Percentiles rank a stretch among this genome's conserved stretches.
phyloP scores from a whole-genome alignment of 2,329 filamentous ascomycete genomes.

The Geosmithia morbida region DNA sequence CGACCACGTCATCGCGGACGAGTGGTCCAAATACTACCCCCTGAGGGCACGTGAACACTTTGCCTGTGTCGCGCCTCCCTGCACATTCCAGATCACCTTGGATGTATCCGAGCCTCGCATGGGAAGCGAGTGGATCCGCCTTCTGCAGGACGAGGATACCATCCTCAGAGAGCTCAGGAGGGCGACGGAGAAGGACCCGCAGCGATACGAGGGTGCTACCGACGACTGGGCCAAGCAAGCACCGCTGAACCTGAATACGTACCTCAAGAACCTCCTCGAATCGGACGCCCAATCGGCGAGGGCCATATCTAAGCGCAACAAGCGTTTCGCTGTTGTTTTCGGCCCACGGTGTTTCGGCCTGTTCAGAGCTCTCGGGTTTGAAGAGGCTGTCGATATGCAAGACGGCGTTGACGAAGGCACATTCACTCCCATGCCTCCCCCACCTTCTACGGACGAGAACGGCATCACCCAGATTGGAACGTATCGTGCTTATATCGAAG shows the following conservation, averaged over 20 bases:
- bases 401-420: slow-evolving; percentile 23
- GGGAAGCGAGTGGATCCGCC: slow-evolving; percentile 21
- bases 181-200: slow-evolving; percentile 28
- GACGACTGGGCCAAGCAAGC: slow-evolving; percentile 24
- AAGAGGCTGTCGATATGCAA: slow-evolving; percentile 18
- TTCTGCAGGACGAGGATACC: slow-evolving; percentile 29
- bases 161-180: slow-evolving; percentile 23
- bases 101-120: slow-evolving; percentile 36
- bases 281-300: slow-evolving; percentile 18
- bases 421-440: slow-evolving; percentile 18
- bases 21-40: slow-evolving; percentile 22
- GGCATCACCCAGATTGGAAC: slow-evolving; percentile 22
- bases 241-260: slow-evolving; percentile 31
- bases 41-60: slow-evolving; percentile 20
- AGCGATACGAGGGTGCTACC: slow-evolving; percentile 28
- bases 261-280: slow-evolving; percentile 33
- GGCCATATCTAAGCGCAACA: slow-evolving; percentile 41
- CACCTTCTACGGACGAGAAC: slow-evolving; percentile 16
- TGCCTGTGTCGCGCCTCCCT: slow-evolving; percentile 25
- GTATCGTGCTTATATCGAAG: slow-evolving; percentile 32
- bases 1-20: slow-evolving; percentile 8
- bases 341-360: slow-evolving; percentile 32
- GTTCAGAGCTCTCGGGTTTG: slow-evolving; percentile 34
- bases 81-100: slow-evolving; percentile 26
- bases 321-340: slow-evolving; percentile 39